Base-by-base conservation (phyloP, 768 basidiomycete species). In the Tricholoma furcatifolium region DNA sequence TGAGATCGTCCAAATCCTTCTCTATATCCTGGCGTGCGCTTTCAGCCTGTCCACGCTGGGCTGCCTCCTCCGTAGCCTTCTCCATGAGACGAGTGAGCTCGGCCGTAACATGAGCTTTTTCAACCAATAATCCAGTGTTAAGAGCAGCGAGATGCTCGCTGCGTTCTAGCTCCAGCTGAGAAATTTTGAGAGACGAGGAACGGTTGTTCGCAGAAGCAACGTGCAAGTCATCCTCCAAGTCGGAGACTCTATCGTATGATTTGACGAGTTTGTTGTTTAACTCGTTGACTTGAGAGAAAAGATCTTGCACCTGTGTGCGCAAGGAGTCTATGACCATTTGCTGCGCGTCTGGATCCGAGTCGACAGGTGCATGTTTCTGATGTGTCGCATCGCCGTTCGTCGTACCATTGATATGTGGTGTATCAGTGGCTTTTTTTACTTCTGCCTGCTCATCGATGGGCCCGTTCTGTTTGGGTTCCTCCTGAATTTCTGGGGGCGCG, bases 11-110 rank as follows among this genome's bases (percentile, higher is more conserved):
- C 46, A 99, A 75, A 56, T 99, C 96, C 71, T 88, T 84, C 74
- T 99, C 96, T 46, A 99, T 96, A 57, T 83, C 84, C 1, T 67
- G 74, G 31, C 87, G 81, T 4, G 92, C 93, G 45, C 75, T 83
- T 69, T 96, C 95, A 1, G 95, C 95, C 67, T 92, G 87, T 11
- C 93, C 94, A 12, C 96, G 81, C 59, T 87, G 83, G 1, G 91
- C 85, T 12, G 95, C 93, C 72, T 97, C 96, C 62, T 96, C 93
- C 17, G 93, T 91, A n/a, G 94, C 87, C 57, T 86, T 88, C 61
- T 94, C 91, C 85, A 98, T 98, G 54, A 99, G 74, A 27, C 94
- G 82, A 60, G 85, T 95, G 53, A 99, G 85, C 73, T 99, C 96
- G 2, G 85, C 67, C 8, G 91, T 93, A 50, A 98, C 94, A 69